A percentile compares a stretch with the other conserved stretches of the same genome.
These are phyloP conservation scores for Amanita rimosa DNA, from an alignment of 768 basidiomycete genomes.

Conservation along the genomic window DNA sequence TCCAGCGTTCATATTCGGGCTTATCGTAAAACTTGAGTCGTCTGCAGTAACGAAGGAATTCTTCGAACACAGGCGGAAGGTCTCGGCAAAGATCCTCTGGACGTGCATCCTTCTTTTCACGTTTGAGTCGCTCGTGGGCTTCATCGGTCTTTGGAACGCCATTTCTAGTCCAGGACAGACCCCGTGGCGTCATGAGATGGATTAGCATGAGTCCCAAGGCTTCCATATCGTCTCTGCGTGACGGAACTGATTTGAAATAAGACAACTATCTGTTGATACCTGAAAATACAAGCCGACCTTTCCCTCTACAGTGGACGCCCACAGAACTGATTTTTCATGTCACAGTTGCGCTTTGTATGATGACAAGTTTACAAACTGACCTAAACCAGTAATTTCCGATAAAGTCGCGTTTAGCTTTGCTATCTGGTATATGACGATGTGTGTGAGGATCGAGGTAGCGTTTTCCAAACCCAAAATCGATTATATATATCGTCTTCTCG, in stretches of 20 bases:
- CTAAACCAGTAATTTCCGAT: slow-evolving; percentile 83
- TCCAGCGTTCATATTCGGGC: slow-evolving; percentile 61
- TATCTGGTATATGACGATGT: slow-evolving; percentile 61
- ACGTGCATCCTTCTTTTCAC: slow-evolving; percentile 46
- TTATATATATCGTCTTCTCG: slow-evolving; percentile 61
- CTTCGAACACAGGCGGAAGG: slow-evolving; percentile 63
- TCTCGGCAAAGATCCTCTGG: slow-evolving; percentile 62
- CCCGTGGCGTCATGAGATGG: slow-evolving; percentile 66
- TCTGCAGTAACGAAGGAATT: slow-evolving; percentile 64
- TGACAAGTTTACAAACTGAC: slow-evolving; percentile 15
- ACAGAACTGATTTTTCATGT: slow-evolving; percentile 35
- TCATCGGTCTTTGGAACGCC: slow-evolving; percentile 65
- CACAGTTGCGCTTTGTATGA: slow-evolving; percentile 7
- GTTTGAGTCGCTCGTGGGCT: slow-evolving; percentile 51
- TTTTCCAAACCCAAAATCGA: slow-evolving; percentile 81
- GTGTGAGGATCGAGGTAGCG: slow-evolving; percentile 59
- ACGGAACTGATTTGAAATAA: slow-evolving; percentile 44
- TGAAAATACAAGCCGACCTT: slow-evolving; percentile 32
- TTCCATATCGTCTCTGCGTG: slow-evolving; percentile 71
- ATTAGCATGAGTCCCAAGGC: slow-evolving; percentile 72
- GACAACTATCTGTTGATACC: background rate
- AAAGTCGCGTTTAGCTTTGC: slow-evolving; percentile 57
- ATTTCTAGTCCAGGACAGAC: slow-evolving; percentile 69
- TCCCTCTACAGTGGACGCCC: slow-evolving; percentile 66
- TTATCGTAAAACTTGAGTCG: slow-evolving; percentile 55